Conservation (phyloP, 2,329 filamentous ascomycete genomes). For the Arthroderma sp. region DNA sequence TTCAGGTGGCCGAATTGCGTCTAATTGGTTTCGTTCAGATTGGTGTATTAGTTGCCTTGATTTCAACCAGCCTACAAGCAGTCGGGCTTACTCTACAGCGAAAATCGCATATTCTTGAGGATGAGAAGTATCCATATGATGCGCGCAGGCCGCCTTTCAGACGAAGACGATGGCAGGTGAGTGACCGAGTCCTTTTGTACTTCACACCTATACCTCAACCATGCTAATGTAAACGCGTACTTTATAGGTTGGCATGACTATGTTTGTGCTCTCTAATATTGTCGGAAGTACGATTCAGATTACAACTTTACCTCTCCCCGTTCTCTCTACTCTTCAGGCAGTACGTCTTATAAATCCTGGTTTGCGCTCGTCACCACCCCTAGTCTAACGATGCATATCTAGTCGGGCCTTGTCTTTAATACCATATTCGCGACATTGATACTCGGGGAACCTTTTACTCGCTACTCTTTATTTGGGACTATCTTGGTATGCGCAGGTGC, state of each 20-base stretch:
- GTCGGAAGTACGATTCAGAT: conserved; percentile 95
- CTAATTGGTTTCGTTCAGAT: conserved; percentile 41
- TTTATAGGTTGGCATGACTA: conserved; percentile 65
- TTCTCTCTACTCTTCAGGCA: conserved; percentile 87
- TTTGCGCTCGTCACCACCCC: not conserved
- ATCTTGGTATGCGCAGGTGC: conserved; percentile 76
- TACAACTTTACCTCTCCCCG: conserved; percentile 83
- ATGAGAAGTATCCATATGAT: conserved; percentile 73
- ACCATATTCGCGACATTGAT: conserved; percentile 92
- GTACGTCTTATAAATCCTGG: conserved; percentile 24
- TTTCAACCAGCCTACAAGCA: conserved; percentile 91
- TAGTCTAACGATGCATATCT: conserved; percentile 4
- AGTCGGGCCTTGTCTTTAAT: conserved; percentile 92
- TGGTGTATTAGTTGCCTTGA: conserved; percentile 80
- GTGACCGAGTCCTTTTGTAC: not conserved
- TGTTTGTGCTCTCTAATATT: conserved; percentile 91
- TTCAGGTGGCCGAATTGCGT: not conserved
- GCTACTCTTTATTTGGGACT: conserved; percentile 83
- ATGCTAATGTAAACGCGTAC: conserved; percentile 9
- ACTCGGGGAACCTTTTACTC: conserved; percentile 84
- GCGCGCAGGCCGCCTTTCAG: conserved; percentile 74
- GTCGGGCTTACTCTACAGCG: conserved; percentile 89
- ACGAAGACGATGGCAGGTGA: conserved; percentile 76
- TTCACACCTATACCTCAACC: not conserved
- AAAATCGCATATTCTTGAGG: conserved; percentile 95